These are phyloP conservation scores for Thalassiosira profunda DNA, from an alignment of 108 stramenopile species.

Conservation along the genomic window DNA sequence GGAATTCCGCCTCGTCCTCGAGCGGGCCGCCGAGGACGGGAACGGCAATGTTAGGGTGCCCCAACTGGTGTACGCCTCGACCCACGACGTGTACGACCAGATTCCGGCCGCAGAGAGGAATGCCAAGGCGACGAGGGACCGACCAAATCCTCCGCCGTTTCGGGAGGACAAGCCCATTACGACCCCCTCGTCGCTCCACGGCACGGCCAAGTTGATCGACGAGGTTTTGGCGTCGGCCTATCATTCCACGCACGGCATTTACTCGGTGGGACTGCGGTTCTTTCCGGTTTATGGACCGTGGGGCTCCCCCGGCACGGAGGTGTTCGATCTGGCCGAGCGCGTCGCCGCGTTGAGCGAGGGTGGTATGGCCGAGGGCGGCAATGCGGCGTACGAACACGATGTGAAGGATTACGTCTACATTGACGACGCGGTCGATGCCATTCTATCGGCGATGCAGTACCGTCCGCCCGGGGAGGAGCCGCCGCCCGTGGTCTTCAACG, in stretches of 20 bases:
- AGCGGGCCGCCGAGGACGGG: not conserved
- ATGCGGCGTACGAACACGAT: constrained; percentile 11
- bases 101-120: constrained; percentile 22
- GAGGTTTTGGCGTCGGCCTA: constrained; percentile 82
- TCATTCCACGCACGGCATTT: constrained; percentile 71
- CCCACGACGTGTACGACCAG: constrained; percentile 53
- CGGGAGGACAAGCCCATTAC: constrained; percentile 69
- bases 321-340: constrained; percentile 85
- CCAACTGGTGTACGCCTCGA: constrained; percentile 59
- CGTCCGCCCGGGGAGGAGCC: constrained; percentile 23
- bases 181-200: constrained; percentile 68
- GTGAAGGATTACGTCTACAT: constrained; percentile 85
- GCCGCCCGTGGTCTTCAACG: constrained; percentile 78
- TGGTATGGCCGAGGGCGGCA: not conserved
- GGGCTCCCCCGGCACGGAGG: constrained; percentile 70
- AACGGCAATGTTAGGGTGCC: constrained; percentile 30
- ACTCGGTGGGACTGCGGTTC: constrained; percentile 82
- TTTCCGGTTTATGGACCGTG: constrained; percentile 92
- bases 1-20: constrained; percentile 48
- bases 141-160: constrained; percentile 51
- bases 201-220: constrained; percentile 78
- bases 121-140: constrained; percentile 10
- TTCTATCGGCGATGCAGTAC: constrained; percentile 84
- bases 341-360: constrained; percentile 35
- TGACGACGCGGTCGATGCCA: constrained; percentile 90